Base-by-base conservation (phyloP, 2,329 filamentous ascomycete genomes). In the Alternaria alternata region DNA sequence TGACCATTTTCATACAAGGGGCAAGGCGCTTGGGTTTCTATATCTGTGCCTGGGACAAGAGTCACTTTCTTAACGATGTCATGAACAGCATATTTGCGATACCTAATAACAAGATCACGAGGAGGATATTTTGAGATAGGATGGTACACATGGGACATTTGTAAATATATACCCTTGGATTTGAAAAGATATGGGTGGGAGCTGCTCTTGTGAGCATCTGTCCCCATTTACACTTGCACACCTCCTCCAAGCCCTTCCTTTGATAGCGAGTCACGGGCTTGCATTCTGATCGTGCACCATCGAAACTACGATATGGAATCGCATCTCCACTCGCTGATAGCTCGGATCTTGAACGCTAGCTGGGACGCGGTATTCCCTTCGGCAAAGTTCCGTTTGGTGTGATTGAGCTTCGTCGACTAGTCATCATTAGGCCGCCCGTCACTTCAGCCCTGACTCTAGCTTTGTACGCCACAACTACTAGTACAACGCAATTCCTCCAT, bases 131-230 rank as follows among this genome's bases (percentile, higher is more conserved):
- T 49, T 7, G 49, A 36, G 20, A 16, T 5, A 32, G 22, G 12
- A n/a, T 12, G 28, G 43, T 34, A 22, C 18, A 41, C 26, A 22
- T 8, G 46, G 32, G 43, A 41, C 47, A 30, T 30, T 51, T 51
- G 43, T 55, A 55, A 28, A 51, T 59, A 55, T 30, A 54, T 59
- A 59, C 51, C 57, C 57, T 49, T 49, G 39, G 39, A 28, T 54
- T 55, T 36, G 51, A 49, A 42, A 34, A 18, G 9, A 24, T 24
- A 2, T 38, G 22, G 20, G 20, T 14, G 7, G 7, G 20, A 36
- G 16, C 46, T 12, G 5, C 30, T 14, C 46, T 24, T 16, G 20
- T 38, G 20, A 18, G 5, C 34, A 26, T 49, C 32, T 49, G 46
- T 18, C 32, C 30, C 30, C 24, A 18, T 36, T 49, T 12, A 36